Conservation (phyloP, 257 asterid genomes). For the Penstemon eatonii region DNA sequence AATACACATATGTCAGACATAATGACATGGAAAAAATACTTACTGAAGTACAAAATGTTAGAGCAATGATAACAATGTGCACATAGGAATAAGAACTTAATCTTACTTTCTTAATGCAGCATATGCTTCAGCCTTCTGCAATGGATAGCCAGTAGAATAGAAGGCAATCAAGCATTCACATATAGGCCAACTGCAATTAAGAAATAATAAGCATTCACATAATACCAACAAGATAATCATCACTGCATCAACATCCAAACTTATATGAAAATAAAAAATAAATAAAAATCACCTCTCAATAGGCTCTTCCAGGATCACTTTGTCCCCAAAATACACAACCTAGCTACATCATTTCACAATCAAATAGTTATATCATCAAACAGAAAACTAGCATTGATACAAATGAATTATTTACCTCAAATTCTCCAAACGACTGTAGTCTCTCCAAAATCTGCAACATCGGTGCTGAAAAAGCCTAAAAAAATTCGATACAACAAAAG, state of each 20-base stretch:
- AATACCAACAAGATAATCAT: not conserved
- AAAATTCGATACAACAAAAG: slow-evolving; percentile 7
- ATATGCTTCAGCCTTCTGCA: slow-evolving; percentile 88
- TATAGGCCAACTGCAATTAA: slow-evolving; percentile 77
- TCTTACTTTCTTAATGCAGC: slow-evolving; percentile 85
- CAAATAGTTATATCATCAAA: not conserved
- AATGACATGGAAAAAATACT: too few relatives aligned
- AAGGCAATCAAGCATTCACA: slow-evolving; percentile 97
- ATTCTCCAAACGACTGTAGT: slow-evolving; percentile 85
- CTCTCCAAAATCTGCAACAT: slow-evolving; percentile 92
- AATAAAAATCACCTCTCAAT: slow-evolving; percentile 61
- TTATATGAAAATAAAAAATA: not conserved
- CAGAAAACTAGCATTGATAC: not conserved
- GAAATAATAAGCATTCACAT: not conserved
- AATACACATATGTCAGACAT: too few relatives aligned
- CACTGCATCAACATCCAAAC: not conserved
- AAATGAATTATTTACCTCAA: slow-evolving; percentile 49
- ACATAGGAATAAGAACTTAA: not conserved
- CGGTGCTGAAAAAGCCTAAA: slow-evolving; percentile 75
- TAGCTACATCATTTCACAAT: slow-evolving; percentile 32
- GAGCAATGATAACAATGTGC: too few relatives aligned
- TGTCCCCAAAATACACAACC: slow-evolving; percentile 91
- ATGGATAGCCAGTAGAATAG: slow-evolving; percentile 82
- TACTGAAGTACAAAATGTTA: too few relatives aligned
- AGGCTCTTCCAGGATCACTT: slow-evolving; percentile 81